Base-by-base conservation (phyloP, 371 early-diverging fungal species). In the Mucor circinelloides region DNA sequence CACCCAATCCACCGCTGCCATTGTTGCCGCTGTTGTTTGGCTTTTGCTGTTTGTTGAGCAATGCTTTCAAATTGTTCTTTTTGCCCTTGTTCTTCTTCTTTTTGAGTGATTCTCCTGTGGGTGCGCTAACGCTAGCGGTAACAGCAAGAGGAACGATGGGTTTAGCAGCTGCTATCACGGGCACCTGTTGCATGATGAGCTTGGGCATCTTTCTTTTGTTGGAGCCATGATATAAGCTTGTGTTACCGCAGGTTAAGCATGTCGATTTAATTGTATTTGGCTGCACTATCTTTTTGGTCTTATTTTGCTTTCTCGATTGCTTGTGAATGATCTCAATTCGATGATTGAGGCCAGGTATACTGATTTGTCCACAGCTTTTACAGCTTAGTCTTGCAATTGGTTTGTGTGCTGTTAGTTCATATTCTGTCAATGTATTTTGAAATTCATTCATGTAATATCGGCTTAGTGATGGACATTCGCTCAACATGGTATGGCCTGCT, bases 361-460 rank as follows among this genome's bases (percentile, higher is more conserved):
- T 63, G 25, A 83, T 74, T 36, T 78, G 74, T 2, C 81, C 83
- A 40, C 83, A 83, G 36, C 71, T 70, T 31, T 67, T 59, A 66
- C 83, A 83, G 1, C 63, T 31, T 7, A 61, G 21, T 23, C 75
- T 71, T 17, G 68, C 67, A 3, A 73, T 64, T 4, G 52, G 61
- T 36, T 78, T 76, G 1, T 69, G 65, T 21, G 73, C 21, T 19
- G 64, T 62, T 15, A 76, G 46, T 31, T 75, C 78, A 48, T 70
- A 75, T 34, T 72, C 69, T n/a, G 55, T 60, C 7, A 80, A 13
- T 7, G 69, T 68, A 17, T 71, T 58, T 56, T 82, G 80, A 54
- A 78, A 79, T 65, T 82, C 74, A 40, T 64, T 76, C 78, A 79
- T 78, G 58, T 82, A 82, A 62, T 76, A 82, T 46, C 80, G 63